Conservation (phyloP, 1,284 basidiomycete species). For the Leccinum fallax region DNA sequence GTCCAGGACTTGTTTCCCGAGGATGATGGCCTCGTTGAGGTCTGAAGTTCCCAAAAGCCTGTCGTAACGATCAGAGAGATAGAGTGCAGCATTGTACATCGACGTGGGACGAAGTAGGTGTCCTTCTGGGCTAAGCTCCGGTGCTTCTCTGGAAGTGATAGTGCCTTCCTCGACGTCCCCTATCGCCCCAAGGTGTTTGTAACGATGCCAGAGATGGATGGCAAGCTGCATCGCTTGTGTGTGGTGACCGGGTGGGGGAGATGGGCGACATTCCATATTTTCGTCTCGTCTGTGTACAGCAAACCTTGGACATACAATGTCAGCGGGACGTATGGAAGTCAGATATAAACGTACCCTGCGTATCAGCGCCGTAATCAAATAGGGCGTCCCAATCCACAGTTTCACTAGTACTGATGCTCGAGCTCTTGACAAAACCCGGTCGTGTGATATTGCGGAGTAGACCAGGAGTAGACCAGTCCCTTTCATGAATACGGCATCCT, state of each 20-base stretch:
- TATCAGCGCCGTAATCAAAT: conserved; percentile 96
- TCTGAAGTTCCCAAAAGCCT: conserved; percentile 29
- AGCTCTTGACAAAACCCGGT: conserved; percentile 85
- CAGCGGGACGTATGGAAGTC: not conserved
- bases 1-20: no score
- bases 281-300: conserved; percentile 82
- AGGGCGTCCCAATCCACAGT: conserved; percentile 83
- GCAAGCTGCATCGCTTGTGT: no score
- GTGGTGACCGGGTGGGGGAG: no score
- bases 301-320: conserved; percentile 55
- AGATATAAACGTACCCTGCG: conserved; percentile 60
- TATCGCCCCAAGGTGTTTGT: no score
- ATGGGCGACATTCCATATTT: conserved; percentile 81
- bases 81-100: no score
- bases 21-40: no score
- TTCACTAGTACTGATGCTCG: conserved; percentile 92
- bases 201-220: no score
- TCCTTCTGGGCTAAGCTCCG: no score
- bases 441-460: conserved; percentile 52
- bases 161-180: no score
- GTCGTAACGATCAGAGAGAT: no score
- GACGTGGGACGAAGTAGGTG: no score
- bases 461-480: conserved; percentile 5
- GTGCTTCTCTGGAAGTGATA: no score
- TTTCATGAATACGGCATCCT: conserved; percentile 65